Evolutionary conservation across 257 asterid genomes (phyloP).

Genomic region (Agastache rugosa): DNA sequence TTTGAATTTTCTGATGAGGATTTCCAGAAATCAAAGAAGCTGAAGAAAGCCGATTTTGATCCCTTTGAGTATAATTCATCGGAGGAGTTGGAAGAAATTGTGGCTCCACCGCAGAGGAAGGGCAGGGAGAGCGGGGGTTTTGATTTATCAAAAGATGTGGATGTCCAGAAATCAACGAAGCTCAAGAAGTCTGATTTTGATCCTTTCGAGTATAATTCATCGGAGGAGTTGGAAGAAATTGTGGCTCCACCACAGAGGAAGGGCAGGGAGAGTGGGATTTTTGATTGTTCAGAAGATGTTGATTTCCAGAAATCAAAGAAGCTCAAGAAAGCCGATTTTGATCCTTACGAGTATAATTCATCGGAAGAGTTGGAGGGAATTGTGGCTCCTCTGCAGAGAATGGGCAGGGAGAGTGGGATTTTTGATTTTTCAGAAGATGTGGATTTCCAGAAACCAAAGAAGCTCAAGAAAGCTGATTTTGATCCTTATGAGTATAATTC

Average conservation of each 20-base stretch:
- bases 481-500: slow-evolving; percentile 29
- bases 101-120: slow-evolving; percentile 43
- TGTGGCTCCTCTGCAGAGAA: slow-evolving; percentile 43
- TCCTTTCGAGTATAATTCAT: slow-evolving; percentile 46
- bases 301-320: slow-evolving; percentile 51
- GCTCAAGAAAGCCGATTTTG: slow-evolving; percentile 41
- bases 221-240: slow-evolving; percentile 51
- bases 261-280: slow-evolving; percentile 39
- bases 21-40: slow-evolving; percentile 38
- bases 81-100: slow-evolving; percentile 49
- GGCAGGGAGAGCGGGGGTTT: slow-evolving; percentile 42
- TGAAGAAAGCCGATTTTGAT: slow-evolving; percentile 40
- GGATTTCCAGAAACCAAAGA: slow-evolving; percentile 51
- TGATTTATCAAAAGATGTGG: slow-evolving; percentile 52
- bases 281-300: slow-evolving; percentile 50
- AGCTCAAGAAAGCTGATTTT: slow-evolving; percentile 38
- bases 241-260: slow-evolving; percentile 41
- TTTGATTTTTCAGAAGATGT: slow-evolving; percentile 53
- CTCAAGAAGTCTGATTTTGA: slow-evolving; percentile 41
- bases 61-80: slow-evolving; percentile 48
- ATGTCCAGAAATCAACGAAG: slow-evolving; percentile 50
- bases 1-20: slow-evolving; percentile 36
- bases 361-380: slow-evolving; percentile 51
- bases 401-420: slow-evolving; percentile 36
- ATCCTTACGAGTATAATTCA: slow-evolving; percentile 45